Conservation (phyloP, 1,284 basidiomycete genomes). For the Ustilago trichophora region DNA sequence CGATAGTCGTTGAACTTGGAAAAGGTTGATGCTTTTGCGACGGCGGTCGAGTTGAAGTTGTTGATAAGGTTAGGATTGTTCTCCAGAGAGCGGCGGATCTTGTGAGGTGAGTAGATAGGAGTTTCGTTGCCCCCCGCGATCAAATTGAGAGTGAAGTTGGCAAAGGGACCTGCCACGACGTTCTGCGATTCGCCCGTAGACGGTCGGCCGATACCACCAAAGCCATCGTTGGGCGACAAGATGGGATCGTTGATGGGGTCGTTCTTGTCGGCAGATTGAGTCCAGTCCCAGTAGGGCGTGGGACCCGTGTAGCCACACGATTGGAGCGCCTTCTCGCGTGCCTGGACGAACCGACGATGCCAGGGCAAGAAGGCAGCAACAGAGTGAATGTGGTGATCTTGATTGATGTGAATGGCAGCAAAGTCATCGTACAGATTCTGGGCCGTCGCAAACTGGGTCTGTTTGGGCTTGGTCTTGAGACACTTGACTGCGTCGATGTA, state of each 20-base stretch:
- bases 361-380: constrained; percentile 19
- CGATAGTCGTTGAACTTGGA: constrained; percentile 8
- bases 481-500: constrained; percentile 18
- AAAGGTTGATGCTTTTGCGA: neutral
- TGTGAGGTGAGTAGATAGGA: neutral
- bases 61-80: neutral
- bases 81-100: constrained; percentile 1
- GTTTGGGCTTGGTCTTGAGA: constrained; percentile 9
- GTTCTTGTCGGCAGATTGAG: constrained; percentile 3
- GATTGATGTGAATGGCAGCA: constrained; percentile 10
- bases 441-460: neutral
- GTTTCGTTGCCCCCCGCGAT: neutral
- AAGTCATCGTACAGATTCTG: constrained; percentile 16
- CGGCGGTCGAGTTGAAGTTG: constrained; percentile 8
- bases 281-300: constrained; percentile 24
- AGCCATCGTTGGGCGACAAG: neutral
- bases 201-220: constrained; percentile 11
- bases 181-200: too few relatives aligned
- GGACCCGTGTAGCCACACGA: constrained; percentile 11
- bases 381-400: constrained; percentile 5
- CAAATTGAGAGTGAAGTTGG: constrained; percentile 7
- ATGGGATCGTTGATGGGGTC: constrained; percentile 4
- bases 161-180: constrained; percentile 4
- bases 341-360: constrained; percentile 19
- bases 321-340: constrained; percentile 7